phyloP scores from a whole-genome alignment of 257 asterid genomes.

The Nicotiana paniculata region DNA sequence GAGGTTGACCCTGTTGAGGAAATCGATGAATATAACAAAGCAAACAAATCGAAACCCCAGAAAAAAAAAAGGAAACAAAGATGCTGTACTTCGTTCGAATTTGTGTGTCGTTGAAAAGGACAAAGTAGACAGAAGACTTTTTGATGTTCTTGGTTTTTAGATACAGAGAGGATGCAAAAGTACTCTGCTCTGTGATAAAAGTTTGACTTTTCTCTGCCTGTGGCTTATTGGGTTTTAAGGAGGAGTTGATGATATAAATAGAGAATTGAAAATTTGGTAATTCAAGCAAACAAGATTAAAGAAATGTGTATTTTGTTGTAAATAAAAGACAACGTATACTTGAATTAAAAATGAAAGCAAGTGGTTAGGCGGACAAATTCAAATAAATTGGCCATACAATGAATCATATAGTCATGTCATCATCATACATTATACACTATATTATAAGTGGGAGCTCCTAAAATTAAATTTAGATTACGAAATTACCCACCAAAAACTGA shows the following conservation, averaged over 20 bases:
- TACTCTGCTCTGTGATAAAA: not conserved
- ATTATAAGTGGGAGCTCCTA: too few relatives aligned
- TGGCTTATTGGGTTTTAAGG: not conserved
- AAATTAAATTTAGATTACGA: too few relatives aligned
- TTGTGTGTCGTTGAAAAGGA: slow-evolving; percentile 2
- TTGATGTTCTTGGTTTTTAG: not conserved
- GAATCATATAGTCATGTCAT: not conserved
- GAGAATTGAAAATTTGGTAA: not conserved
- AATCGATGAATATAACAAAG: slow-evolving; percentile 20
- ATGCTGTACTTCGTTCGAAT: not conserved
- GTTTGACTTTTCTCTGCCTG: not conserved
- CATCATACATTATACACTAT: too few relatives aligned
- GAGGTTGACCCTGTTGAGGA: slow-evolving; percentile 19
- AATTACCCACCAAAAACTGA: too few relatives aligned
- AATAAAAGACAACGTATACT: not conserved
- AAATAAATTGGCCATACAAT: not conserved
- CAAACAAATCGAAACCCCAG: slow-evolving; percentile 14
- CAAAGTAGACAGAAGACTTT: not conserved
- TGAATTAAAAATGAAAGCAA: not conserved
- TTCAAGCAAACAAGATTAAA: not conserved
- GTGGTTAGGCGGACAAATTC: not conserved
- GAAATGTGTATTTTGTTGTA: not conserved
- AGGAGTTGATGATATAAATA: slow-evolving; percentile 1
- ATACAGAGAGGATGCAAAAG: not conserved
- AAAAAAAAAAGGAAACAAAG: not conserved